Evolutionary conservation across 345 rosid genomes (phyloP).

Genomic region (Brassica juncea): DNA sequence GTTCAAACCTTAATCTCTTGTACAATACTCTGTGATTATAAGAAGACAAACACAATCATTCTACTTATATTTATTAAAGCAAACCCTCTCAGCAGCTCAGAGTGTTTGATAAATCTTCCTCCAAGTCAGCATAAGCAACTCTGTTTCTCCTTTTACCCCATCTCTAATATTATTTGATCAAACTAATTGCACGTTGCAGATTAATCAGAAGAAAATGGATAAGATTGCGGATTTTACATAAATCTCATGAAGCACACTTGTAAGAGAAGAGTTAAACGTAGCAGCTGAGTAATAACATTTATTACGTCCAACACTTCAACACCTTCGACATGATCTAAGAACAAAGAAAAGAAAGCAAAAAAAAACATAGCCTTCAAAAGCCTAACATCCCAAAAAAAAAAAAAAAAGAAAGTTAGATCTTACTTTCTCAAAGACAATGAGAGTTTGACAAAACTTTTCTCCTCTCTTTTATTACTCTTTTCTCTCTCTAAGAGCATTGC

Average conservation of each 20-base stretch:
- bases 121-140: too few relatives aligned
- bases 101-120: too few relatives aligned
- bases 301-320: background rate
- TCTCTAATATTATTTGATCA: background rate
- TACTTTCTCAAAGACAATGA: background rate
- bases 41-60: too few relatives aligned
- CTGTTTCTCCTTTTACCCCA: background rate
- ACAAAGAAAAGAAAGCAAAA: background rate
- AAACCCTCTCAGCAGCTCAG: too few relatives aligned
- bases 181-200: background rate
- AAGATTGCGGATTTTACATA: conserved; percentile 26
- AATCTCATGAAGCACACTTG: background rate
- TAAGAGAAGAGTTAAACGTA: background rate
- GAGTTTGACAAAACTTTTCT: background rate
- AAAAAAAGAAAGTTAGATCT: background rate
- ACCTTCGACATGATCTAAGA: background rate
- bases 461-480: conserved; percentile 5
- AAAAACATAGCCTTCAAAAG: background rate
- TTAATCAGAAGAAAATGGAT: conserved; percentile 11
- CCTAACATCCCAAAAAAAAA: too few relatives aligned
- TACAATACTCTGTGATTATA: too few relatives aligned
- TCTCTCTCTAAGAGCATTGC: conserved; percentile 24
- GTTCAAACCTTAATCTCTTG: too few relatives aligned
- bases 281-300: background rate
- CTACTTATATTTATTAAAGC: too few relatives aligned